Conservation (phyloP, 2,329 filamentous ascomycete genomes). For the Colletotrichum scovillei region DNA sequence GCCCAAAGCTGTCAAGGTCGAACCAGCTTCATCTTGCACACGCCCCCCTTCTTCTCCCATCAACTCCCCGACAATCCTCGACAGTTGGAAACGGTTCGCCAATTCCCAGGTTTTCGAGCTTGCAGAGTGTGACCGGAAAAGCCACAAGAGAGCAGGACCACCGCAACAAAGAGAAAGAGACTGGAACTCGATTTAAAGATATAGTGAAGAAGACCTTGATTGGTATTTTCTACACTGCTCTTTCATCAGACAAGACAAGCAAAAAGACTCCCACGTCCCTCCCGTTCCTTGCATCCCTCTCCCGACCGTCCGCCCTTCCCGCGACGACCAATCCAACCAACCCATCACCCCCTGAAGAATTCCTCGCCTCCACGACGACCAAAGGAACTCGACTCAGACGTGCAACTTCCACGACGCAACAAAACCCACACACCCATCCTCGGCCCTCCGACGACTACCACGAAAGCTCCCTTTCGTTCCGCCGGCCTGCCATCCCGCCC, state of each 20-base stretch:
- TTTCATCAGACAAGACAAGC: slow-evolving; percentile 14
- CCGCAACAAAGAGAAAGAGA: slow-evolving; percentile 34
- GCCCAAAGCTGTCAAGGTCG: neutral
- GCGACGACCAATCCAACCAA: slow-evolving; percentile 5
- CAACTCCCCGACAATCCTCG: slow-evolving; percentile 35
- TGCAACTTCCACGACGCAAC: slow-evolving; percentile 38
- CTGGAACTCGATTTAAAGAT: slow-evolving; percentile 46
- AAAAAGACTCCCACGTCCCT: slow-evolving; percentile 16
- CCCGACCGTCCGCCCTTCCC: slow-evolving; percentile 21
- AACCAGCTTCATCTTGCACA: slow-evolving; percentile 21
- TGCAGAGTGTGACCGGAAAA: slow-evolving; percentile 17
- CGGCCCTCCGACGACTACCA: slow-evolving; percentile 47
- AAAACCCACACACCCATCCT: neutral
- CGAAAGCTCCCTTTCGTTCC: slow-evolving; percentile 48
- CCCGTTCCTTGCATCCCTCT: slow-evolving; percentile 29
- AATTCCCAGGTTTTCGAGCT: slow-evolving; percentile 30
- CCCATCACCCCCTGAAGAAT: slow-evolving; percentile 44
- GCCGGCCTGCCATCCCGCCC: slow-evolving; percentile 23
- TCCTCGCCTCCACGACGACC: slow-evolving; percentile 53
- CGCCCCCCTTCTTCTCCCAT: slow-evolving; percentile 17
- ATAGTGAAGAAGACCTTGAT: slow-evolving; percentile 47
- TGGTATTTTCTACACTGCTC: slow-evolving; percentile 50
- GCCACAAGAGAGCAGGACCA: slow-evolving; percentile 8
- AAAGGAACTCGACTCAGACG: slow-evolving; percentile 53
- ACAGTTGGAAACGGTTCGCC: slow-evolving; percentile 19